These are phyloP conservation scores for Backusella tuberculispora DNA, from an alignment of 192 early-diverging fungal species.

Conservation along the genomic window DNA sequence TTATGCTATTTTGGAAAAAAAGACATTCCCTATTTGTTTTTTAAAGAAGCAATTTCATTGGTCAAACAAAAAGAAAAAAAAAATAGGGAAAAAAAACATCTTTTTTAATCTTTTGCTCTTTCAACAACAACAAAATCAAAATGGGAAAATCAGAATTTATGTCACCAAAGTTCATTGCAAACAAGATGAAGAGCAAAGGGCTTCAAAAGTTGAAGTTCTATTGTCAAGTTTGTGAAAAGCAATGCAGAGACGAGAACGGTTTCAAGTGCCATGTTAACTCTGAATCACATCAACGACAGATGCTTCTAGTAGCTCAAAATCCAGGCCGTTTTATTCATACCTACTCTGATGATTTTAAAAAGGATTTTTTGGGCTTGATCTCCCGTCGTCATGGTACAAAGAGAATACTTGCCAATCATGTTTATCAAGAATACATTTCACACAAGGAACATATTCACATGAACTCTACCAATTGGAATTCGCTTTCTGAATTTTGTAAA, in stretches of 20 bases:
- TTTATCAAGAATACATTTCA: slow-evolving; percentile 96
- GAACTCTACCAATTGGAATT: slow-evolving; percentile 93
- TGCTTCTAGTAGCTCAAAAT: slow-evolving; percentile 84
- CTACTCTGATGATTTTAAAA: slow-evolving; percentile 83
- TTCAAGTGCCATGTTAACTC: slow-evolving; percentile 93
- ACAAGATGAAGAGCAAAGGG: slow-evolving; percentile 90
- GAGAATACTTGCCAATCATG: slow-evolving; percentile 87
- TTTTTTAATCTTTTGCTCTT: not conserved
- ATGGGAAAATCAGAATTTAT: slow-evolving; percentile 54
- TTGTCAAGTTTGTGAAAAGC: slow-evolving; percentile 93
- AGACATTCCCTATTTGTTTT: not conserved
- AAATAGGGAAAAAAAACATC: not conserved
- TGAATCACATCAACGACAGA: slow-evolving; percentile 91
- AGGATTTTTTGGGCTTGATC: slow-evolving; percentile 83
- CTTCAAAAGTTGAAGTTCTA: slow-evolving; percentile 89
- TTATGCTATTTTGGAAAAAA: not conserved
- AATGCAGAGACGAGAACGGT: slow-evolving; percentile 93
- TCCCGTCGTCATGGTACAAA: slow-evolving; percentile 82
- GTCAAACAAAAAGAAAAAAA: not conserved
- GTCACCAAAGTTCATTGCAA: slow-evolving; percentile 89
- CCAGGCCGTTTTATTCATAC: slow-evolving; percentile 74
- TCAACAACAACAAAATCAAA: slow-evolving; percentile 2
- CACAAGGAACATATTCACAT: slow-evolving; percentile 94
- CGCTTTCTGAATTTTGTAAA: slow-evolving; percentile 89
- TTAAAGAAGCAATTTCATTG: not conserved